Conservation (phyloP, 257 asterid species). For the Solanum peruvianum region DNA sequence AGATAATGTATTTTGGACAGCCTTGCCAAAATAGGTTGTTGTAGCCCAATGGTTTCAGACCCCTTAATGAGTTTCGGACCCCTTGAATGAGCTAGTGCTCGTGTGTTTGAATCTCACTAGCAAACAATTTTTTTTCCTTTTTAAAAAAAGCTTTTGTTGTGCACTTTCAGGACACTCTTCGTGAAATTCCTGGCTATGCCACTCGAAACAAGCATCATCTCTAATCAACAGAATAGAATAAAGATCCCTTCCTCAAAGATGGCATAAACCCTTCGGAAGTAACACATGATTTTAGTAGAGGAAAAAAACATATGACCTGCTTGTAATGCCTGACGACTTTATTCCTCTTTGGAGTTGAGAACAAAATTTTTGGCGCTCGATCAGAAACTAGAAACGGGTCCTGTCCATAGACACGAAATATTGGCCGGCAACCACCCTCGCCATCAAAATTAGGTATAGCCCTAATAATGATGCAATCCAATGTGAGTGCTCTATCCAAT, state of each 20-base stretch:
- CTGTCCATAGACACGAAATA: constrained; percentile 78
- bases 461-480: constrained; percentile 87
- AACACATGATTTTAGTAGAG: background rate
- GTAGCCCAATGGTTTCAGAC: background rate
- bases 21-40: background rate
- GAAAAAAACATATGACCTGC: constrained; percentile 38
- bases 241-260: background rate
- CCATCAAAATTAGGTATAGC: constrained; percentile 79
- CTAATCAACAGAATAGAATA: background rate
- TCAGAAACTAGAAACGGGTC: constrained; percentile 59
- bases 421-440: constrained; percentile 79
- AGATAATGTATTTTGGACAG: background rate
- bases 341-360: constrained; percentile 70
- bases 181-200: background rate
- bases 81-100: background rate
- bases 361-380: constrained; percentile 66
- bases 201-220: background rate
- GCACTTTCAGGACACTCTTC: background rate
- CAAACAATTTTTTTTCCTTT: background rate
- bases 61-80: background rate
- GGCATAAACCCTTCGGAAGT: background rate
- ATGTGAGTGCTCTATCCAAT: constrained; percentile 65
- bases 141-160: background rate
- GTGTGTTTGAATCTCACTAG: background rate
- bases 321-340: constrained; percentile 63